Conservation (phyloP, 352 stramenopile genomes). For the Pythium monospermum region DNA sequence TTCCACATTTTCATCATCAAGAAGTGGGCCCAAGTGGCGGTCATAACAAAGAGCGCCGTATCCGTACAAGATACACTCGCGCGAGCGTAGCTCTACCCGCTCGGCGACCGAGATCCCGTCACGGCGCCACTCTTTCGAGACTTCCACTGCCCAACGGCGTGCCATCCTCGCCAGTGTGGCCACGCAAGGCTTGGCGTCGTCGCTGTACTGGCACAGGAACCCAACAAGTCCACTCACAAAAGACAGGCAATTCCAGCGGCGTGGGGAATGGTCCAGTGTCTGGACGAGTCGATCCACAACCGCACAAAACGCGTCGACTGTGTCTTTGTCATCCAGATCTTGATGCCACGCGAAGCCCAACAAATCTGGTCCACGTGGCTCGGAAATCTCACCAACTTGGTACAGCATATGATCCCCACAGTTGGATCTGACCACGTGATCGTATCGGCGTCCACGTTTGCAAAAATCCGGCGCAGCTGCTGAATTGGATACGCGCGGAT, state of each 20-base stretch:
- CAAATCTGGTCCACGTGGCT: conserved; percentile 14
- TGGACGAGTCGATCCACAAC: conserved; percentile 19
- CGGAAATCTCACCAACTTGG: conserved; percentile 36
- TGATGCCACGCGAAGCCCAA: conserved; percentile 30
- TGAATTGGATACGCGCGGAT: conserved; percentile 47
- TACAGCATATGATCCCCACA: conserved; percentile 42
- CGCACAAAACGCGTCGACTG: conserved; percentile 14
- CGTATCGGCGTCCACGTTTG: conserved; percentile 29
- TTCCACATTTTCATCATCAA: neutral
- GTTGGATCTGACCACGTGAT: conserved; percentile 37
- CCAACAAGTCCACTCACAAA: conserved; percentile 32
- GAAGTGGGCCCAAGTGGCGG: conserved; percentile 15
- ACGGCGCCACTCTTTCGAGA: neutral
- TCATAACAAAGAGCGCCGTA: conserved; percentile 28
- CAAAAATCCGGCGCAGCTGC: conserved; percentile 45
- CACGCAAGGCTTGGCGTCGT: conserved; percentile 10
- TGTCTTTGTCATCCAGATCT: conserved; percentile 25
- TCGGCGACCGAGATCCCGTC: neutral
- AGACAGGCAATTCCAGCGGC: conserved; percentile 20
- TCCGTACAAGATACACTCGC: conserved; percentile 39
- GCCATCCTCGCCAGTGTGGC: conserved; percentile 24
- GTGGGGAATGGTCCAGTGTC: conserved; percentile 6
- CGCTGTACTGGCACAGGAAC: conserved; percentile 27
- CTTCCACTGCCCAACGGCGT: conserved; percentile 24
- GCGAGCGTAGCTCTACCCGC: conserved; percentile 25